Evolutionary conservation across 768 basidiomycete genomes (phyloP).

Genomic region (Suillus lakei): DNA sequence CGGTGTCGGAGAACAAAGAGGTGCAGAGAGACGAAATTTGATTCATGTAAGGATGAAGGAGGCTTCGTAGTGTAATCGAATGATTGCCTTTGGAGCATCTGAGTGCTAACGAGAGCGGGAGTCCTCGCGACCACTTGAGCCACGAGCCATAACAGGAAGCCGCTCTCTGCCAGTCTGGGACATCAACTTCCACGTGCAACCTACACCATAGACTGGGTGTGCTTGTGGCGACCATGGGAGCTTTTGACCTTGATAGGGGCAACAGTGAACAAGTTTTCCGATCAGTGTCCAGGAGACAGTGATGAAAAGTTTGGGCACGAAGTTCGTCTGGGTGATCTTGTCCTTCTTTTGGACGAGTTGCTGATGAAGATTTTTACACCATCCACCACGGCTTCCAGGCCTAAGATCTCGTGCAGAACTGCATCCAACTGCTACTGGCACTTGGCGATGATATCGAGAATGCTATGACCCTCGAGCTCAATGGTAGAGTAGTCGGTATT

Average conservation of each 20-base stretch:
- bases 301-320: neutral
- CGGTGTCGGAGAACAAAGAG: neutral
- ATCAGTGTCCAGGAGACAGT: neutral
- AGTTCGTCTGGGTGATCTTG: neutral
- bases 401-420: neutral
- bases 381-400: neutral
- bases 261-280: neutral
- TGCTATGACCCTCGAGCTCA: neutral
- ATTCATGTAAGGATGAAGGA: neutral
- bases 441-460: neutral
- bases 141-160: neutral
- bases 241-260: neutral
- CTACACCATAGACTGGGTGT: neutral
- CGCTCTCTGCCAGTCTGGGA: neutral
- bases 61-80: neutral
- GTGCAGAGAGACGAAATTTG: neutral
- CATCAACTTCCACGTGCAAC: neutral
- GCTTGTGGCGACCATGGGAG: neutral
- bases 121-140: neutral
- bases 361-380: neutral
- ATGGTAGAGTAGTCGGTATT: neutral
- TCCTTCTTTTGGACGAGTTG: neutral
- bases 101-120: neutral
- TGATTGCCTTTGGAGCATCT: neutral
- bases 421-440: neutral